phyloP scores from a whole-genome alignment of 441 rosid species.

The Biscutella auriculata region DNA sequence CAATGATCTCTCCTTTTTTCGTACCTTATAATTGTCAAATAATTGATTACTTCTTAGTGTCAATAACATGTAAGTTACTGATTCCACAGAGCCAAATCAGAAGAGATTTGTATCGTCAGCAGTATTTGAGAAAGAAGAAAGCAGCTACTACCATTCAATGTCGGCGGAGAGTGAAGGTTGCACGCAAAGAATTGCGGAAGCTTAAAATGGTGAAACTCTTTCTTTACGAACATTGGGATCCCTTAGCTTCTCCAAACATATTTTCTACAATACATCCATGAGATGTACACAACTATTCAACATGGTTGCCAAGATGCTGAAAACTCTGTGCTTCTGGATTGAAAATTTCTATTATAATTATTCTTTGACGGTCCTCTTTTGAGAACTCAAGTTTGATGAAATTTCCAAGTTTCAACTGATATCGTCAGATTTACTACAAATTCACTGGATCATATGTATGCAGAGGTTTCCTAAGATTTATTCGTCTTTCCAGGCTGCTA shows the following conservation, averaged over 20 bases:
- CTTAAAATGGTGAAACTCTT: slow-evolving; percentile 56
- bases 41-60: neutral
- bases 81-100: slow-evolving; percentile 54
- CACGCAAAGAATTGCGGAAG: slow-evolving; percentile 57
- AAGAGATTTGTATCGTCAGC: slow-evolving; percentile 33
- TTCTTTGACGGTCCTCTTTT: neutral
- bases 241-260: slow-evolving; percentile 25
- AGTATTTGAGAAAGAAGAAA: slow-evolving; percentile 40
- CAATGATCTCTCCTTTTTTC: neutral
- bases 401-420: neutral
- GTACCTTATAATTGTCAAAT: neutral
- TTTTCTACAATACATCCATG: slow-evolving; percentile 35
- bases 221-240: neutral
- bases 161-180: slow-evolving; percentile 68
- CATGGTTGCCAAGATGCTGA: neutral
- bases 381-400: neutral
- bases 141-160: slow-evolving; percentile 61
- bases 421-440: neutral
- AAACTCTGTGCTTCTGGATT: neutral
- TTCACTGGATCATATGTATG: neutral
- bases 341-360: neutral
- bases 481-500: slow-evolving; percentile 63
- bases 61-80: slow-evolving; percentile 11
- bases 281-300: slow-evolving; percentile 32
- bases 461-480: neutral